These are phyloP conservation scores for Tuber brumale DNA, from an alignment of 495 filamentous ascomycete species.

Conservation along the genomic window DNA sequence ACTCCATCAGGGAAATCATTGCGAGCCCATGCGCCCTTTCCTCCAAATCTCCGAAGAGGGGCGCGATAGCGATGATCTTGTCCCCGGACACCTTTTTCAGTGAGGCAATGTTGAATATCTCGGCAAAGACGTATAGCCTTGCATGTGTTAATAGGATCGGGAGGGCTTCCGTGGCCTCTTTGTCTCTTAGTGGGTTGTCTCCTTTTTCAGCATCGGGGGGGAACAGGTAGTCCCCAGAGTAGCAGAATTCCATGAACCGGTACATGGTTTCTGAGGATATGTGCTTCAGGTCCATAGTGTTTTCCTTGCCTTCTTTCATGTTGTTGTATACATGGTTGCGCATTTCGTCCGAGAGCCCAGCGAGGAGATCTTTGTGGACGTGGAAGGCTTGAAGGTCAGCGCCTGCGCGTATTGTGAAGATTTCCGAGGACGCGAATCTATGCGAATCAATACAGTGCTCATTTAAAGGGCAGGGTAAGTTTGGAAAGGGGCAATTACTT, in stretches of 20 bases:
- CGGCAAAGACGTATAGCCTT: constrained; percentile 20
- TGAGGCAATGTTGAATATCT: constrained; percentile 21
- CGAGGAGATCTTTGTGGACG: constrained; percentile 23
- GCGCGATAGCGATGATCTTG: neutral
- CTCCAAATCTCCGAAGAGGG: neutral
- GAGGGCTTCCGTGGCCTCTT: neutral
- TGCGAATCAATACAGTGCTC: neutral
- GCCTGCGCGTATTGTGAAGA: constrained; percentile 15
- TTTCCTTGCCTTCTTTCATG: constrained; percentile 23
- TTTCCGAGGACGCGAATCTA: constrained; percentile 21
- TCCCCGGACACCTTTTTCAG: constrained; percentile 7
- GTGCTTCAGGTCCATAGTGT: constrained; percentile 16
- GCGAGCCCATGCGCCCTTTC: neutral
- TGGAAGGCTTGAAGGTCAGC: constrained; percentile 10
- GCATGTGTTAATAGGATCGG: constrained; percentile 4
- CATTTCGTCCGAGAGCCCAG: constrained; percentile 15
- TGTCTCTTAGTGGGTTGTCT: neutral
- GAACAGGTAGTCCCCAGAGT: constrained; percentile 18
- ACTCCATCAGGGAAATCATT: constrained; percentile 8
- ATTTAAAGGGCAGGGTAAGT: neutral
- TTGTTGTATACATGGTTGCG: constrained; percentile 19
- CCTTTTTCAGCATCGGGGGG: neutral
- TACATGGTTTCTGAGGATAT: constrained; percentile 20
- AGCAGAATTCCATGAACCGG: constrained; percentile 25
- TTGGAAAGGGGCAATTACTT: neutral